phyloP scores from a whole-genome alignment of 768 basidiomycete species.

The Suillus lakei region DNA sequence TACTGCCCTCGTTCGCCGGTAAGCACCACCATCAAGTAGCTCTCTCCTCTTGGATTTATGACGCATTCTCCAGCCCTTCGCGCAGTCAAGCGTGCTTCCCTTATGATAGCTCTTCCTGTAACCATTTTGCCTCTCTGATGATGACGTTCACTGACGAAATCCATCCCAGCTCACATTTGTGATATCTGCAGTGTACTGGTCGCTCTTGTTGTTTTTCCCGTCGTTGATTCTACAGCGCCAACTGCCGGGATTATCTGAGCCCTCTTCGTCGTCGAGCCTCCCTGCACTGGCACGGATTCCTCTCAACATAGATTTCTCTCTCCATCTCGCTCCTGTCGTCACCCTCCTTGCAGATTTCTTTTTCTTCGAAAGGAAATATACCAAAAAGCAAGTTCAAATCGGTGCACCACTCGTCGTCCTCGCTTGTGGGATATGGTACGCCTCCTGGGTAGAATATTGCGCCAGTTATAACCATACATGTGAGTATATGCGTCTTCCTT shows the following conservation, averaged over 20 bases:
- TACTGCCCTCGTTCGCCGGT: conserved; percentile 43
- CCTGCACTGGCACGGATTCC: conserved; percentile 45
- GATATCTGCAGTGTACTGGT: conserved; percentile 72
- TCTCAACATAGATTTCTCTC: conserved; percentile 59
- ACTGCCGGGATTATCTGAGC: background rate
- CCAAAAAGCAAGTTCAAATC: conserved; percentile 17
- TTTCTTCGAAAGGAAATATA: conserved; percentile 63
- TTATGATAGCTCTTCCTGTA: conserved; percentile 73
- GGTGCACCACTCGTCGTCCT: conserved; percentile 20
- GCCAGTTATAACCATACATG: conserved; percentile 63
- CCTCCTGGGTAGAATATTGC: conserved; percentile 69
- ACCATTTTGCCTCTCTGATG: conserved; percentile 12
- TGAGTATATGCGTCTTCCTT: conserved; percentile 39
- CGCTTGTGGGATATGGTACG: conserved; percentile 53
- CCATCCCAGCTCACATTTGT: conserved; percentile 44
- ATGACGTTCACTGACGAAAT: background rate
- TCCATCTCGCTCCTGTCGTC: conserved; percentile 69
- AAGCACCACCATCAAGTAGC: conserved; percentile 17
- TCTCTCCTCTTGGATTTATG: background rate
- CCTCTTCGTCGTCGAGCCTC: background rate
- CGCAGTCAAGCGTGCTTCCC: conserved; percentile 59
- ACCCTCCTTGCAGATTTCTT: conserved; percentile 71
- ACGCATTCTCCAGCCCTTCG: conserved; percentile 11
- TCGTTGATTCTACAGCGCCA: conserved; percentile 53
- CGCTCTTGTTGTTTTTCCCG: conserved; percentile 59